Evolutionary conservation across 345 rosid genomes (phyloP).

Genomic region (Murraya paniculata): DNA sequence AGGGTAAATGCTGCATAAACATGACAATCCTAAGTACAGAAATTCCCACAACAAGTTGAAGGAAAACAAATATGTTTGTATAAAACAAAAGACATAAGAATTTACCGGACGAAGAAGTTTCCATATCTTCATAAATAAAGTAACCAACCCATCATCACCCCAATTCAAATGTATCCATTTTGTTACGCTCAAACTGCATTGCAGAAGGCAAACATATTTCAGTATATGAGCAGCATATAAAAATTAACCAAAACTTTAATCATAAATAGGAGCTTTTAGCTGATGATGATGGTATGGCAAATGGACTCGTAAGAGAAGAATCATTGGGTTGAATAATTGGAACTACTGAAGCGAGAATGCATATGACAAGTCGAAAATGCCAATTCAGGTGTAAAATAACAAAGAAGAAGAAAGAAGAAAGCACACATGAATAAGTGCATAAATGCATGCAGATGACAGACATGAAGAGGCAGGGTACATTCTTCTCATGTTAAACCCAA

Average conservation of each 20-base stretch:
- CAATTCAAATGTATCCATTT: constrained; percentile 98
- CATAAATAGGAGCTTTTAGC: not conserved
- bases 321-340: not conserved
- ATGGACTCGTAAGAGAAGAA: not conserved
- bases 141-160: constrained; percentile 91
- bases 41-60: not conserved
- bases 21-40: not conserved
- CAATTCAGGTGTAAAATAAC: not conserved
- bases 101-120: constrained; percentile 73
- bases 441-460: not conserved
- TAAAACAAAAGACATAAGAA: not conserved
- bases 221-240: constrained; percentile 4
- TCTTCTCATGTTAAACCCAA: not conserved
- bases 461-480: not conserved
- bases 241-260: not conserved
- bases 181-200: constrained; percentile 84
- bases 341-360: not conserved
- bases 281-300: not conserved
- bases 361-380: not conserved
- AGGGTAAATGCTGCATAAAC: not conserved
- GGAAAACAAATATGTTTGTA: not conserved
- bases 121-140: constrained; percentile 73
- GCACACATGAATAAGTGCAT: not conserved
- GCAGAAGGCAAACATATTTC: constrained; percentile 13
- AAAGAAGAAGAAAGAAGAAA: not conserved